Base-by-base conservation (phyloP, 2,329 filamentous ascomycete genomes). In the Colletotrichum viniferum region DNA sequence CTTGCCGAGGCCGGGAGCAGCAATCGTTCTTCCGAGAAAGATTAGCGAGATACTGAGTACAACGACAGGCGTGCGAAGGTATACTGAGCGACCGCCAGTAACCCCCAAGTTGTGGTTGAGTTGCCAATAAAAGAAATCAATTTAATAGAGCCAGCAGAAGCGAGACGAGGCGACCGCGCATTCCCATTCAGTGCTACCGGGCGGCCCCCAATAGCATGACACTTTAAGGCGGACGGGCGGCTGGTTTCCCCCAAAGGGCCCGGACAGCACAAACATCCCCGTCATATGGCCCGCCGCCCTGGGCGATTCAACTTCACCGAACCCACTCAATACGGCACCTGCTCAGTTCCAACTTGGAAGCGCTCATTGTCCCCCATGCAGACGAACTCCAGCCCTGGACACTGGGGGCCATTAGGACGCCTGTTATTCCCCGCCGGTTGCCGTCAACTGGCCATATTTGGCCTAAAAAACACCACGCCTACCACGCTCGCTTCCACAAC, bases 11-110 rank as follows among this genome's bases (percentile, higher is more conserved):
- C 68, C 61, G 38, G 69, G 55, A 56, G 73, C 38, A 38, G 43
- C 38, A 38, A 36, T 18, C 28, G 28, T 30, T 38, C 26, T 68
- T 69, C 69, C 69, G 69, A 58, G 69, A 73, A 55, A 52, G 73
- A 73, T 75, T 75, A 75, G 69, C 73, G 69, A 73, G 73, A 63
- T 55, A 48, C 18, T 12, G 38, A n/a, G 38, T n/a, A 55, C 26
- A 55, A 32, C 48, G 9, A 32, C 13, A 9, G 32, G 38, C 43
- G 43, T 52, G 21, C 38, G 38, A 48, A n/a, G 38, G 9, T 52
- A 52, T 52, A 48, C 66, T 28, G 18, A 34, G 56, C 56, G n/a
- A 24, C 26, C 30, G 30, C 26, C 32, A 52, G 55, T 52, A 56
- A 13, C 26, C 24, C 24, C 38, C 55, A 63, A 18, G 13, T 13